Evolutionary conservation across 306 rosid genomes (phyloP), one percentile per base, ranked within the genome.

Genomic region (Cucumis hystrix): DNA sequence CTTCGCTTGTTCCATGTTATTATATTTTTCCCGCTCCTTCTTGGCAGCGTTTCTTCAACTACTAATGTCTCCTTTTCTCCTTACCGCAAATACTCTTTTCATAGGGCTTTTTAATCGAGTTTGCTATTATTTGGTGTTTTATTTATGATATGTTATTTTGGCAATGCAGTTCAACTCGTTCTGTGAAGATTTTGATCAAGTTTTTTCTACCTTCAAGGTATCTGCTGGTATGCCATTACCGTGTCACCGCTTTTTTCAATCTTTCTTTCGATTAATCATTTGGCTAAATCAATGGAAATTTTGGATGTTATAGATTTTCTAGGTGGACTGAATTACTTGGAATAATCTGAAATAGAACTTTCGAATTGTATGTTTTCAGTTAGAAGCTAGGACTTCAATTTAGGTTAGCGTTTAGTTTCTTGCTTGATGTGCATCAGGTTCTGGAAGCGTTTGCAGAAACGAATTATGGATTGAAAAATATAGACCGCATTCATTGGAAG

Each of bases 391-490:
- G 40, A 23, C 2, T 49, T 70, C 14, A 25, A 12, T 47, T 70
- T 72, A 7, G 43, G 20, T 17, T 5, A 28, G 62, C 23, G 8
- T 56, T 77, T 54, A 30, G 30, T 13, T 41, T 28, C 55, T 59
- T 0, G 33, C 18, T 9, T 41, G 78, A 66, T 40, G 33, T 77
- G 79, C 74, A 78, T 76, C 83, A 90, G 95, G 89, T 85, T 82
- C 81, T 55, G 86, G 66, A 51, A 77, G 79, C 83, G 83, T 80
- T 74, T 55, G 13, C 55, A n/a, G 76, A 23, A 84, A 86, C 62
- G 96, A 88, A 77, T 87, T 89, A 30, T 95, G 97, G 97, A 88
- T 90, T 74, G 88, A 95, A 78, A 92, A 91, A 80, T 90, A 94
- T 87, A 85, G 84, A 83, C 98, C 97, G 51, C 59, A 8, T 79